Base-by-base conservation (phyloP, 2,329 filamentous ascomycete species). In the Diplodia seriata region DNA sequence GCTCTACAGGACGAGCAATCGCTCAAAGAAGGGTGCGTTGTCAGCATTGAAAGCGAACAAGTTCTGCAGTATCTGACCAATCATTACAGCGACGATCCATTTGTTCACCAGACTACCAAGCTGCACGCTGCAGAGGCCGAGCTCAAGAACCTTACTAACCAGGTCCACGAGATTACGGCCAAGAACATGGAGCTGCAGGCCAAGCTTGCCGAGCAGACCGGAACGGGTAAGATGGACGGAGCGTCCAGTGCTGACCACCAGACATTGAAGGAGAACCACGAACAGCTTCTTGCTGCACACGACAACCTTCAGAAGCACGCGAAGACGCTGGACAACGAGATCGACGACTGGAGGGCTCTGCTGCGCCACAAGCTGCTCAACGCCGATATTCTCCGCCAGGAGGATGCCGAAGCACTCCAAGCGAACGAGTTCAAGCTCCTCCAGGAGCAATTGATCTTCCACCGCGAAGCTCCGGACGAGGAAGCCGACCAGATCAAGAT, bases 31-130 rank as follows among this genome's bases (percentile, higher is more conserved):
- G 64, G 53, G 64, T 67, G 15, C 50, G 64, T 67, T 23, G 71
- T 50, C 73, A 79, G 4, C 8, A 64, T 55, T 15, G 66, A 64
- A 68, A 67, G 12, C 62, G 69, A 38, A 40, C 11, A 63, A 6
- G 50, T 63, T 12, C 62, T 69, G 26, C 29, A n/a, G 7, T 38
- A 26, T 51, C 59, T 63, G 29, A 63, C 66, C 33, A 26, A 67
- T n/a, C 26, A 31, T 15, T 49, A 29, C 23, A 64, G 66, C 14
- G 66, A 68, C 26, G 66, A 68, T 63, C 77, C 77, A 0, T 79
- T 79, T 65, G 71, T 79, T 7, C 75, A 79, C 61, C 77, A 79
- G 56, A 79, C 76, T n/a, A 73, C 78, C 55, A 79, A 76, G 66
- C 74, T 79, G 12, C 76, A 77, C 26, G 73, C 74, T 26, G 73